phyloP scores from a whole-genome alignment of 2,329 filamentous ascomycete genomes.

The Diaporthe sp. region DNA sequence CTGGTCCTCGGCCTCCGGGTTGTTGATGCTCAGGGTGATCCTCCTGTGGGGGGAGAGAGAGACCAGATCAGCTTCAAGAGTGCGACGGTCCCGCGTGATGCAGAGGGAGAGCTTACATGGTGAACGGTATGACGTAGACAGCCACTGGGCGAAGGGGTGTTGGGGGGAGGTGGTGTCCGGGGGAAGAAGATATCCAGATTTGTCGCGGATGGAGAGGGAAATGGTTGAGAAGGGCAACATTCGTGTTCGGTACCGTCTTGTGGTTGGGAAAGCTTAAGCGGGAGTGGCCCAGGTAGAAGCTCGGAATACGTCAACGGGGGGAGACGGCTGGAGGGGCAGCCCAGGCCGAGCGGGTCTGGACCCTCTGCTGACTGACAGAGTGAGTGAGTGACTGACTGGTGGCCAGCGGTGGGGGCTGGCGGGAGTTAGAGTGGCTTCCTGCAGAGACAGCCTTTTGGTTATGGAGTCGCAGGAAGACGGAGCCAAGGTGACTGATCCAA shows the following conservation, averaged over 20 bases:
- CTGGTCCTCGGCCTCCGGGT: slow-evolving; percentile 75
- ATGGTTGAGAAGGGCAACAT: not conserved
- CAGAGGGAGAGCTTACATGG: slow-evolving; percentile 6
- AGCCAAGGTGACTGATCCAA: slow-evolving; percentile 5
- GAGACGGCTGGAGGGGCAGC: slow-evolving; percentile 18
- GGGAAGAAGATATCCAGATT: not conserved
- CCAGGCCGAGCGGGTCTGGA: slow-evolving; percentile 14
- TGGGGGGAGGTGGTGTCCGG: not conserved
- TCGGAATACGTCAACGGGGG: slow-evolving; percentile 25
- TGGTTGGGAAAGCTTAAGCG: slow-evolving; percentile 1
- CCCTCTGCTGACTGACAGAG: slow-evolving; percentile 5
- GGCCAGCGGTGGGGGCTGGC: not conserved
- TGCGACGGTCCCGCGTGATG: not conserved
- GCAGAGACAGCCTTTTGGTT: slow-evolving; percentile 11
- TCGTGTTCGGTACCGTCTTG: not conserved
- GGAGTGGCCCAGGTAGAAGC: slow-evolving; percentile 6
- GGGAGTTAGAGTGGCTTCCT: slow-evolving; percentile 17
- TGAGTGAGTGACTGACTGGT: not conserved
- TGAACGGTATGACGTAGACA: slow-evolving; percentile 20
- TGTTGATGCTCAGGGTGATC: slow-evolving; percentile 87
- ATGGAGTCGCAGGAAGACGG: slow-evolving; percentile 7
- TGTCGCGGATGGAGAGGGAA: not conserved
- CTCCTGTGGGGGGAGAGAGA: slow-evolving; percentile 76
- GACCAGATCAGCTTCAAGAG: slow-evolving; percentile 33
- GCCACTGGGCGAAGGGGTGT: not conserved